Evolutionary conservation across 2,329 filamentous ascomycete species (phyloP).

Genomic region (Lomentospora prolificans): DNA sequence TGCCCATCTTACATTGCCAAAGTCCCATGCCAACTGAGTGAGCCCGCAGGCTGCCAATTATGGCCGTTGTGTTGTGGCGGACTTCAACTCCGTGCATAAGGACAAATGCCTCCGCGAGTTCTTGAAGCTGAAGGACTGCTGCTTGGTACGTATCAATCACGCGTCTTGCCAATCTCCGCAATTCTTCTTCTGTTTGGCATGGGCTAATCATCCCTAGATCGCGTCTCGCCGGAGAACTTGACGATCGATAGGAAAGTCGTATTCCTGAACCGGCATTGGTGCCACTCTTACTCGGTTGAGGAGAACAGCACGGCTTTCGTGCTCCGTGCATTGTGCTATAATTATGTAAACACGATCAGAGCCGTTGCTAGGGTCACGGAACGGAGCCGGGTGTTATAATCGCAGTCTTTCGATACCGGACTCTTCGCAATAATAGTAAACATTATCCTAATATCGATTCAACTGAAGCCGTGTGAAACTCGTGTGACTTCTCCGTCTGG

Average conservation of each 20-base stretch:
- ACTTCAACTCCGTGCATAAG: slow-evolving; percentile 84
- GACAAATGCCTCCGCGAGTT: slow-evolving; percentile 87
- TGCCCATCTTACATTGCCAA: neutral
- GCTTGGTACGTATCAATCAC: slow-evolving; percentile 51
- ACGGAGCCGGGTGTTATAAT: neutral
- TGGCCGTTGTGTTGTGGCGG: slow-evolving; percentile 80
- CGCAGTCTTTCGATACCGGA: too few relatives aligned
- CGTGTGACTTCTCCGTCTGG: too few relatives aligned
- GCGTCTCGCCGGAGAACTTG: neutral
- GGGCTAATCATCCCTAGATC: neutral
- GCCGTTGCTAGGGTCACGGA: neutral
- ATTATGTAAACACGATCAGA: neutral
- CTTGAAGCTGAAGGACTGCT: slow-evolving; percentile 76
- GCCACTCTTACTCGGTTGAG: too few relatives aligned
- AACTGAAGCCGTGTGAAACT: too few relatives aligned
- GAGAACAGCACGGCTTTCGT: too few relatives aligned
- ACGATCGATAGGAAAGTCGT: neutral
- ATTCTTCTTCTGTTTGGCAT: neutral
- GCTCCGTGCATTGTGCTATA: too few relatives aligned
- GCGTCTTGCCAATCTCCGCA: neutral
- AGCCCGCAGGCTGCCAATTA: slow-evolving; percentile 67
- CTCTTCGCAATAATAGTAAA: too few relatives aligned
- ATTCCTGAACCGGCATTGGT: too few relatives aligned
- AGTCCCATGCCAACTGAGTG: too few relatives aligned
- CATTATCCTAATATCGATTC: too few relatives aligned